Evolutionary conservation across 331 rosid genomes (phyloP), one percentile per base, ranked within the genome.

Genomic region (Telfairia occidentalis): DNA sequence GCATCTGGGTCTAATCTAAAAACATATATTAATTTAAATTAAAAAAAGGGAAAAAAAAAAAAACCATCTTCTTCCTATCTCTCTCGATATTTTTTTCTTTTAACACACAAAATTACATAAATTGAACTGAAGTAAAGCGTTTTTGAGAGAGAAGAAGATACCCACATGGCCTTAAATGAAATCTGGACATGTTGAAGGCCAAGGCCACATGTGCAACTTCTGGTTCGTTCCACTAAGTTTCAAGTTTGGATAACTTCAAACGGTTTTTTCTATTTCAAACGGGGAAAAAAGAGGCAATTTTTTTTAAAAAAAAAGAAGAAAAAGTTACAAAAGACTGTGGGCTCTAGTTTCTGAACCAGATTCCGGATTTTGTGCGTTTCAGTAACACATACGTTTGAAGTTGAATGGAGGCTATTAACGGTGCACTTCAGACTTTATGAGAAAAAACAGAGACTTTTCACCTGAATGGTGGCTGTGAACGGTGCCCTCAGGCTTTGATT

Each of bases 331-430:
- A 84, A 84, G 75, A 83, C 58, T 50, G 89, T 81, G 92, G 88
- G 85, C n/a, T 85, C 83, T 80, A 65, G 83, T 77, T 82, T 86
- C 77, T 78, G 75, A 83, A 77, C 48, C 37, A 48, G 63, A 60
- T 84, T 83, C 92, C 88, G 91, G 87, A 83, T 83, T 82, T 81
- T 80, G 88, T 85, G 97, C 84, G 32, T 2, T 7, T 32, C 83
- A 61, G 21, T 49, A 61, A 71, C 83, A 19, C 91, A 84, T 82
- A 61, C 85, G 98, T 88, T 87, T 37, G 18, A 21, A 38, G 71
- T 74, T 88, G 78, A 91, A 75, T 93, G 98, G 98, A 64, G 78
- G 10, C 5, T 48, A 19, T 34, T 7, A 79, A 57, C 98, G 98
- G 97, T 84, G 97, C 4, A 0, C 67, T 74, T 45, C 85, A 71